phyloP scores from a whole-genome alignment of 2,329 filamentous ascomycete genomes.

The Seiridium unicorne region DNA sequence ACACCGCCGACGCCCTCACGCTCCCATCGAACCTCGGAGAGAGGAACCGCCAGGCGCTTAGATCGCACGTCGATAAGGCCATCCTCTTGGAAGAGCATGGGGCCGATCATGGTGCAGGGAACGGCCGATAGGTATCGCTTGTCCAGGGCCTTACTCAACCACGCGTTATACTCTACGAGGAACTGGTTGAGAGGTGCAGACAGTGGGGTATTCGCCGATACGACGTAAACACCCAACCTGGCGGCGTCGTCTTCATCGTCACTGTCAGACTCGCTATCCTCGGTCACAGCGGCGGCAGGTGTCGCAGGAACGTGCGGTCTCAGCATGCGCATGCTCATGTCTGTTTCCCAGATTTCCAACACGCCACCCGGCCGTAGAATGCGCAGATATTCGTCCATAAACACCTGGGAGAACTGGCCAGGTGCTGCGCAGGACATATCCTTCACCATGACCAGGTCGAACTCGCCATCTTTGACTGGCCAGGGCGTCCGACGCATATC shows the following conservation, averaged over 20 bases:
- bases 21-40: conserved; percentile 86
- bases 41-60: conserved; percentile 79
- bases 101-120: conserved; percentile 74
- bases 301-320: conserved; percentile 69
- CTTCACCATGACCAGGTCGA: conserved; percentile 87
- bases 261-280: conserved; percentile 28
- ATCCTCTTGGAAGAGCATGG: conserved; percentile 82
- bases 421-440: conserved; percentile 71
- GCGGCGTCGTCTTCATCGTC: conserved; percentile 51
- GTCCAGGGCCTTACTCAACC: conserved; percentile 76
- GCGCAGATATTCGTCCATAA: conserved; percentile 73
- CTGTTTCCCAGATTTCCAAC: conserved; percentile 87
- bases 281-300: conserved; percentile 8
- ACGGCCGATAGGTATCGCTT: conserved; percentile 66
- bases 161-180: conserved; percentile 78
- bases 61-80: conserved; percentile 66
- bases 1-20: conserved; percentile 67
- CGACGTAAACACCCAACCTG: conserved; percentile 75
- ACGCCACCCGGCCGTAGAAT: conserved; percentile 75
- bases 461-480: conserved; percentile 77
- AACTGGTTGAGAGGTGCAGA: conserved; percentile 78
- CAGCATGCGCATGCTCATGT: conserved; percentile 80
- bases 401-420: conserved; percentile 52
- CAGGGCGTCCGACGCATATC: conserved; percentile 74
- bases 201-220: conserved; percentile 80